Conservation (phyloP, 2,329 filamentous ascomycete genomes). For the Parastagonospora nodorum region DNA sequence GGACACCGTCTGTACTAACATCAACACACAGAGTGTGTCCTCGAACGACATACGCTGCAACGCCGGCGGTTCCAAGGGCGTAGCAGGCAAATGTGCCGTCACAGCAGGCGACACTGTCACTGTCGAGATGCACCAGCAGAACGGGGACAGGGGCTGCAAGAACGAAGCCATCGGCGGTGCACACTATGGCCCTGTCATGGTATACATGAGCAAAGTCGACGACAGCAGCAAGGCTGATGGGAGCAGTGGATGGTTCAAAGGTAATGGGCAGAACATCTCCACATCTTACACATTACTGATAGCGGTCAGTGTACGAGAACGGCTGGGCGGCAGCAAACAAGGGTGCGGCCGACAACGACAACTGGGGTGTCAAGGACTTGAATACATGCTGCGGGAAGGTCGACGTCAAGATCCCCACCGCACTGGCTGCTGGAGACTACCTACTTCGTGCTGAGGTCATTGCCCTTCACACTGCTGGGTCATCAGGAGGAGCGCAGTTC, state of each 20-base stretch:
- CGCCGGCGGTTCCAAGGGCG: slow-evolving; percentile 37
- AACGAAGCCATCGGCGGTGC: slow-evolving; percentile 60
- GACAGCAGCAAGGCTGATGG: slow-evolving; percentile 45
- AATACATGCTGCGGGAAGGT: slow-evolving; percentile 35
- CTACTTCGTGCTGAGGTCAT: slow-evolving; percentile 48
- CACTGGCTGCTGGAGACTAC: slow-evolving; percentile 30
- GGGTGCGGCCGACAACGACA: slow-evolving; percentile 25
- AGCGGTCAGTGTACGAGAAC: slow-evolving; percentile 37
- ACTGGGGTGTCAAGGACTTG: slow-evolving; percentile 33
- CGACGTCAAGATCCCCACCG: slow-evolving; percentile 21
- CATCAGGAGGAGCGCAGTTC: slow-evolving; percentile 54
- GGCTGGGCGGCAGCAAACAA: slow-evolving; percentile 39
- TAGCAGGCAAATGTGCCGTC: slow-evolving; percentile 27
- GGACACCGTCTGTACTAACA: slow-evolving; percentile 6
- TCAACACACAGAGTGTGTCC: slow-evolving; percentile 52
- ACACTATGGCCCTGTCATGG: slow-evolving; percentile 60
- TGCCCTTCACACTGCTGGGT: slow-evolving; percentile 42
- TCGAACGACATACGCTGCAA: slow-evolving; percentile 58
- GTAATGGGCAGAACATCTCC: slow-evolving; percentile 11
- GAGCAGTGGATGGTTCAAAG: slow-evolving; percentile 40
- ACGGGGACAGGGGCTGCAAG: slow-evolving; percentile 31
- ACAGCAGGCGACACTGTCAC: slow-evolving; percentile 28
- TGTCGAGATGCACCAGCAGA: slow-evolving; percentile 38
- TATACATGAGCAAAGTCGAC: slow-evolving; percentile 60
- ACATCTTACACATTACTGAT: slow-evolving; percentile 17